Base-by-base conservation (phyloP, 1,139 yeast genomes). In the Taphrina deformans region DNA sequence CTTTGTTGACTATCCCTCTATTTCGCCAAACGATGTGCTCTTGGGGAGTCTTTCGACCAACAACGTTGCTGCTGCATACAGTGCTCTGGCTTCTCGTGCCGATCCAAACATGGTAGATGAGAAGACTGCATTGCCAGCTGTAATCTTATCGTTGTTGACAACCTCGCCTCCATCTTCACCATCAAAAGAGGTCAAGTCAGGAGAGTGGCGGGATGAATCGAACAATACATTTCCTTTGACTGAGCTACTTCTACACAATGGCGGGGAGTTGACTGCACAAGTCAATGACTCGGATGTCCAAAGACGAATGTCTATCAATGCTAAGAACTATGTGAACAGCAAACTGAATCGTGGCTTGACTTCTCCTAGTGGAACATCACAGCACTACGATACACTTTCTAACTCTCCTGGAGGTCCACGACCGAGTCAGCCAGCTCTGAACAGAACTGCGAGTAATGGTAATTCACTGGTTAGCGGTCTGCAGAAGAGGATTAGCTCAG, bases 211-310 rank as follows among this genome's bases (percentile, higher is more conserved):
- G 45, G 31, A 62, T 35, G 23, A 72, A 69, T n/a, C 67, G 72
- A 0, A 65, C 65, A 45, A 41, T 12, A 68, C 71, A 4, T 91
- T 87, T 75, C 86, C 87, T n/a, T 77, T 88, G 24, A 85, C 96
- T 0, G 97, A 91, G 72, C 78, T 89, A 44, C 77, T 92, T 14
- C 71, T 87, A 2, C 79, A 88, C 68, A 88, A 89, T 73, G 95
- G 96, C 14, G 80, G 79, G 0, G 69, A 72, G 5, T 67, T 75
- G 24, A 78, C 79, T 14, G 38, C 18, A 2, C 50, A 26, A n/a
- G 27, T 53, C 31, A n/a, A 50, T 41, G 50, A 64, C 21, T 62
- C 55, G 21, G 40, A 40, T 5, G 56, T 48, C 14, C 46, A 35
- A 44, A 16, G 31, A 18, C 46, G 48, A 4, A n/a, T 59, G 50